Evolutionary conservation across 768 basidiomycete species (phyloP).

Genomic region (Nevesoporus exiguus): DNA sequence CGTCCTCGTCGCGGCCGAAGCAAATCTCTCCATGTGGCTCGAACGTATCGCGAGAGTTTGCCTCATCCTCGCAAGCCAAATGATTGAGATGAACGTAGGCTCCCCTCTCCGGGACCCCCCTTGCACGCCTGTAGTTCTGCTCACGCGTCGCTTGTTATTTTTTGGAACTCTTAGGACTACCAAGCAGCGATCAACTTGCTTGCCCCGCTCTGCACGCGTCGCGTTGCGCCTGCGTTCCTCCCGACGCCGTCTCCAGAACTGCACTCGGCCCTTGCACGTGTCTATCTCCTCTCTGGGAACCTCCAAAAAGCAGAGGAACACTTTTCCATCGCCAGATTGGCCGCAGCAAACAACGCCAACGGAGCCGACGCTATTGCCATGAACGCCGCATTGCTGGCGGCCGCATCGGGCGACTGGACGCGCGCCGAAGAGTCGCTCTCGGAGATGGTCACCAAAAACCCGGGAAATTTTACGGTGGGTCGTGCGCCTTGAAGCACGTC

Average conservation of each 20-base stretch:
- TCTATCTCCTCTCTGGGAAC: conserved; percentile 74
- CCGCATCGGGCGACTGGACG: conserved; percentile 70
- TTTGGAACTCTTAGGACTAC: conserved; percentile 50
- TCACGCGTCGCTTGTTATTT: not conserved
- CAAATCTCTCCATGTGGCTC: conserved; percentile 68
- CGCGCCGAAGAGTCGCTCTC: conserved; percentile 45
- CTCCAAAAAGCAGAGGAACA: conserved; percentile 55
- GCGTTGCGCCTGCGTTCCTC: conserved; percentile 7
- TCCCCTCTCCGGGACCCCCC: not conserved
- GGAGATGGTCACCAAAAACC: conserved; percentile 46
- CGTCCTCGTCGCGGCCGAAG: conserved; percentile 26
- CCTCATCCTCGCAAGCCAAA: conserved; percentile 75
- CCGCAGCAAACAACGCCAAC: conserved; percentile 43
- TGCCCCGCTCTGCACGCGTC: conserved; percentile 57
- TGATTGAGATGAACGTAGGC: conserved; percentile 79
- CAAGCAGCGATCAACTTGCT: conserved; percentile 65
- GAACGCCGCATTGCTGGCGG: conserved; percentile 64
- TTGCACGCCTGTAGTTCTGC: not conserved
- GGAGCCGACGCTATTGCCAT: conserved; percentile 48
- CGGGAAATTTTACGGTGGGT: conserved; percentile 56
- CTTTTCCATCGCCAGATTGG: conserved; percentile 41
- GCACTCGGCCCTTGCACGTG: conserved; percentile 65
- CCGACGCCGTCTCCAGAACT: conserved; percentile 48
- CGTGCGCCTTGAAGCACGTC: not conserved
- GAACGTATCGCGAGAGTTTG: conserved; percentile 75